Evolutionary conservation across 257 asterid genomes (phyloP), one percentile per base, ranked within the genome.

Genomic region (Salvia miltiorrhiza): DNA sequence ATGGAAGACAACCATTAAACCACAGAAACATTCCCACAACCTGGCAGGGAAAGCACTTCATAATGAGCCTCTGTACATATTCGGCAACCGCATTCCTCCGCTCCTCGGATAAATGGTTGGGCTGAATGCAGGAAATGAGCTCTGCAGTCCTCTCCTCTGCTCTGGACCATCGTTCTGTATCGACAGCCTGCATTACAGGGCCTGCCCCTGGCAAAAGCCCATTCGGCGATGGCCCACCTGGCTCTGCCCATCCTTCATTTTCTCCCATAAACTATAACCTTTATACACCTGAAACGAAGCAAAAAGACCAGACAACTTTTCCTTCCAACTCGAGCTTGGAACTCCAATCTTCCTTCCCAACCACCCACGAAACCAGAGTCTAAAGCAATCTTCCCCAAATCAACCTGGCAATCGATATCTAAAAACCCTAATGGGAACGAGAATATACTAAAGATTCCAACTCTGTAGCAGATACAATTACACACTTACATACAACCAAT

Each of bases 71-170:
- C 81, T 86, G 92, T 64, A 90, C 97, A 60, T 93, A 90, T 75
- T 88, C 85, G 17, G 94, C 96, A 78, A 93, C 99, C 0, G 96
- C 96, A 77, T 84, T 88, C 76, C 99, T 77, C 24, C 90, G 92
- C 79, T 85, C 95, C 82, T 93, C 97, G 0, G 99, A 90, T 4
- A 84, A 84, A 50, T 76, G 87, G 77, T 88, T 88, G 19, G 99
- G 99, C 76, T 93, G 93, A 68, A 93, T 90, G 83, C 97, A 82
- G 73, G 84, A 87, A 78, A 93, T 88, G 70, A 93, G 96, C 80
- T 93, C 95, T 16, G 93, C 87, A 33, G 89, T 93, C 76, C 96
- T 87, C 81, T 86, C 95, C 86, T 93, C 99, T 5, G 95, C 97
- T 73, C 63, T 88, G 71, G 68, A 74, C 99, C 99, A 93, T 78